A percentile compares a stretch with the other conserved stretches of the same genome.
phyloP scores from a whole-genome alignment of 352 stramenopile species.

The Aphanomyces cochlioides region DNA sequence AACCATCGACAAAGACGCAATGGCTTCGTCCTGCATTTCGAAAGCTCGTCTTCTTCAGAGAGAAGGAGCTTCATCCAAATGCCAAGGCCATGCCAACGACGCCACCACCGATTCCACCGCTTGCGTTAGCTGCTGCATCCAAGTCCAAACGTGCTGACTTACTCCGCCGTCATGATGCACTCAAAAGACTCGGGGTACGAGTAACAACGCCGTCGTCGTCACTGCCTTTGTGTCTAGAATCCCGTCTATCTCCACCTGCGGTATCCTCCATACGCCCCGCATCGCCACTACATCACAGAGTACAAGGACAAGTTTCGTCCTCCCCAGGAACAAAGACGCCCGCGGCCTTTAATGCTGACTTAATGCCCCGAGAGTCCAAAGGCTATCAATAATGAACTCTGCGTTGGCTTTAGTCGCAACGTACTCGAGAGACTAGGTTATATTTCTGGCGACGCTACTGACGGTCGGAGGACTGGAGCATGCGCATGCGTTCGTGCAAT shows the following conservation, averaged over 20 bases:
- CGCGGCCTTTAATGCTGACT: neutral
- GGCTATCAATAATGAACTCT: neutral
- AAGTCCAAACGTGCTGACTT: no score
- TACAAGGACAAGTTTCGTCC: constrained; percentile 13
- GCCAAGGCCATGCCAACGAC: no score
- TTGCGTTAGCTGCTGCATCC: no score
- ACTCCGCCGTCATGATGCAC: no score
- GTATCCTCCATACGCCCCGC: neutral
- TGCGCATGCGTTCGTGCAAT: constrained; percentile 56
- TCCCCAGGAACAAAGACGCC: neutral
- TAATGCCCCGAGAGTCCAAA: neutral
- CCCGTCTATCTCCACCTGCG: neutral
- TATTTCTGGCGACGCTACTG: neutral
- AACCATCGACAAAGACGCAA: no score
- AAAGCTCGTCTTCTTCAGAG: neutral
- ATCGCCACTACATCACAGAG: constrained; percentile 2
- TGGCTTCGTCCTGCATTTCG: neutral
- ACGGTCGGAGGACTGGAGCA: constrained; percentile 28
- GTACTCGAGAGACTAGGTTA: neutral
- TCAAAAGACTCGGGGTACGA: no score
- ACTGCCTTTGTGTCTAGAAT: neutral
- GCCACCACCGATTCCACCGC: no score
- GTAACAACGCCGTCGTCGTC: no score
- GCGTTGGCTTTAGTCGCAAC: neutral
- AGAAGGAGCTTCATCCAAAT: neutral